phyloP scores from a whole-genome alignment of 176 grass and related monocot species.

The Sorghum bicolor region Sorghum_bicolor_NCBIv3 NC_012870.2:771501-772000 shows the following conservation, averaged over 20 bases:
- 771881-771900: conserved; percentile 3
- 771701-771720: conserved; percentile 1
- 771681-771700: neutral
- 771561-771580: neutral
- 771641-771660: neutral
- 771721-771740: neutral
- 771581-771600: neutral
- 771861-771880: neutral
- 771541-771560: neutral
- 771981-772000: neutral
- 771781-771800: neutral
- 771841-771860: conserved; percentile 19
- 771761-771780: conserved; percentile 6
- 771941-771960: neutral
- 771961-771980: neutral
- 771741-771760: neutral
- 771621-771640: conserved; percentile 33
- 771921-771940: neutral
- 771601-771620: neutral
- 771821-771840: neutral
- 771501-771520: conserved; percentile 41
- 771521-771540: neutral
- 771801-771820: neutral
- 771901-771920: neutral
- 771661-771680: neutral